Conservation (phyloP, 176 grass and related monocot genomes). For the Carex scoparia region DNA sequence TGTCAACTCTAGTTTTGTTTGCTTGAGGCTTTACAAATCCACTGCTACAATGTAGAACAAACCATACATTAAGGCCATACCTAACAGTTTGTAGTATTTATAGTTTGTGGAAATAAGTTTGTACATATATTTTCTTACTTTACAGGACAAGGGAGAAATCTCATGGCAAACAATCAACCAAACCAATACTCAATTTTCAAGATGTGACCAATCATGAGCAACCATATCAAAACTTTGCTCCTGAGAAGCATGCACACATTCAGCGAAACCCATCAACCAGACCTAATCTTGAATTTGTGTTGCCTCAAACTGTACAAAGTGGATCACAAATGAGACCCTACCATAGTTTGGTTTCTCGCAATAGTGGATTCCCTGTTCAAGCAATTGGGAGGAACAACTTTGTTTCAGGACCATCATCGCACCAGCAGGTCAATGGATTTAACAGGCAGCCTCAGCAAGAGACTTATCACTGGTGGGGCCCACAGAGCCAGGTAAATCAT, state of each 20-base stretch:
- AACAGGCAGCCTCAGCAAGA: background rate
- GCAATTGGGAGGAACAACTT: background rate
- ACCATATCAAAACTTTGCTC: background rate
- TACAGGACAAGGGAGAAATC: background rate
- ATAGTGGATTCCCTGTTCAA: background rate
- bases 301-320: background rate
- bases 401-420: background rate
- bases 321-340: background rate
- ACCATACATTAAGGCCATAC: background rate
- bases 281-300: background rate
- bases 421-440: background rate
- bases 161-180: background rate
- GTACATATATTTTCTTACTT: background rate
- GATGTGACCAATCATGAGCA: background rate
- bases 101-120: background rate
- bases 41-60: background rate
- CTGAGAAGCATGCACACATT: background rate
- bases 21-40: background rate
- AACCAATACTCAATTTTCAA: constrained; percentile 9
- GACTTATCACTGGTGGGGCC: background rate
- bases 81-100: background rate
- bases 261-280: background rate
- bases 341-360: background rate
- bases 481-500: background rate
- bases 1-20: background rate